Base-by-base conservation (phyloP, 768 basidiomycete genomes). In the Podaxis sp. region DNA sequence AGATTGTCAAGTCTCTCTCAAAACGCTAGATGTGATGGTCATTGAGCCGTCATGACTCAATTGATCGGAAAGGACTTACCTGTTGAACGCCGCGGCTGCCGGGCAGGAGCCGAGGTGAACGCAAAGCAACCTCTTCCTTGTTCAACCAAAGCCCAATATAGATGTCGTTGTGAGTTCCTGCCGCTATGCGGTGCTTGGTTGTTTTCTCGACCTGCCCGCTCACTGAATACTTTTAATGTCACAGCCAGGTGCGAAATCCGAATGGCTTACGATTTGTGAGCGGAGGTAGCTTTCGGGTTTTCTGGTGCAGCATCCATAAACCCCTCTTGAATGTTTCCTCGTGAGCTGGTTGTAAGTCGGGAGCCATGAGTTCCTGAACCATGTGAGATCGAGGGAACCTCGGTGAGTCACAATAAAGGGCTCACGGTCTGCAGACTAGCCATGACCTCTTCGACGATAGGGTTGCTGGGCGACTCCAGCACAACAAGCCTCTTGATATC, bases 101-200 rank as follows among this genome's bases (percentile, higher is more conserved):
- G 10, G 71, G 71, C 20, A 78, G 65, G n/a, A 71, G 71, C 36
- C 77, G 70, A 4, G 78, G 75, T 10, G 74, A 65, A 49, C 78
- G 75, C 36, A 82, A 65, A 10, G 78, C 80, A 22, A 82, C 79
- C 40, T 71, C 70, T 65, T 78, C 76, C 58, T 73, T 69, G 37
- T 75, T 75, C 20, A 79, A 68, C 82, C 82, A 83, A 64, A 74
- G 70, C 4, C 80, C 80, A 26, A 64, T 55, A 63, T 73, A 80
- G 48, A 82, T 72, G 64, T 80, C 79, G 64, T 80, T 75, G 61
- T 68, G 77, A 38, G 72, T 70, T 26, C 80, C 81, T 52, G 70
- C 70, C 33, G 72, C 72, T 10, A 76, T 72, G 4, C 72, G 66
- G 24, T 71, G 66, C 37, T 73, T 69, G 26, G 70, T 71, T n/a